These are phyloP conservation scores for Bolboschoenus planiculmis DNA, from an alignment of 176 grass and related monocot species.

Conservation along the genomic window DNA sequence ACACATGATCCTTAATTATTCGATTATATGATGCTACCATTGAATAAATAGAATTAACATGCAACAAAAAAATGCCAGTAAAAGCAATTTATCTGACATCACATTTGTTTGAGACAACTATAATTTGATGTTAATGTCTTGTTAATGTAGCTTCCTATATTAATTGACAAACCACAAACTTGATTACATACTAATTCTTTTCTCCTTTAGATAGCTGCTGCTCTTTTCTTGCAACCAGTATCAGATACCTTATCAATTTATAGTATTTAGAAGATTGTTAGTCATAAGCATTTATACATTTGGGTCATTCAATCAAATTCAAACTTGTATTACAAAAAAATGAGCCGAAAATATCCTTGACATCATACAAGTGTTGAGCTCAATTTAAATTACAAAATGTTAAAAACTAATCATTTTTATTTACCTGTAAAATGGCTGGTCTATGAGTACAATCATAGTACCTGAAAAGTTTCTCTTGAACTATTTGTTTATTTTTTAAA, in stretches of 20 bases:
- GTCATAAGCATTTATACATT: background rate
- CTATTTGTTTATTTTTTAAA: background rate
- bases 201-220: background rate
- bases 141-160: background rate
- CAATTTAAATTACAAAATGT: background rate
- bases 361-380: background rate
- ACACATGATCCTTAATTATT: background rate
- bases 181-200: background rate
- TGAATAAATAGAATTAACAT: background rate
- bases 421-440: background rate
- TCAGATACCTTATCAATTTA: conserved; percentile 1
- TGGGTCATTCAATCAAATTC: background rate
- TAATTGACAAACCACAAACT: background rate
- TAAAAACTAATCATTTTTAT: background rate
- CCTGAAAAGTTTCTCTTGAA: background rate
- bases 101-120: background rate
- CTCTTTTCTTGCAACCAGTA: background rate
- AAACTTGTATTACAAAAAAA: background rate
- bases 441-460: background rate
- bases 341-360: background rate
- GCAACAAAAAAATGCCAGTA: background rate
- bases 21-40: background rate
- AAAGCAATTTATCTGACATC: background rate
- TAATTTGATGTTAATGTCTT: background rate
- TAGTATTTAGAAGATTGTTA: background rate